Conservation (phyloP, 805 yeast genomes). For the Lachancea thermotolerans region DNA sequence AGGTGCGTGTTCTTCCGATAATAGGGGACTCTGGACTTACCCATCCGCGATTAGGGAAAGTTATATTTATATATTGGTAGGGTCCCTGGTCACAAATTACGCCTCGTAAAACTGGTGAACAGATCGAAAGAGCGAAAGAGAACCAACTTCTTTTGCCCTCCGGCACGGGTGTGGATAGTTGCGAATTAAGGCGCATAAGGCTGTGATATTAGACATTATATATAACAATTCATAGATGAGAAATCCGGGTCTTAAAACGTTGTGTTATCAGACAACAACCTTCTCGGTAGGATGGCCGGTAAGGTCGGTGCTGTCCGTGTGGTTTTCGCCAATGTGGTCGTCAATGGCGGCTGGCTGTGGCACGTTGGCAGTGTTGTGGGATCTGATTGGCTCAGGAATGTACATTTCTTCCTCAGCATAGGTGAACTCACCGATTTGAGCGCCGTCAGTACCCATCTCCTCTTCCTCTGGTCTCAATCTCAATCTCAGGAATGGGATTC, state of each 20-base stretch:
- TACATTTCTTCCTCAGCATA: conserved; percentile 57
- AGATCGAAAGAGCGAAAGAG: too few species aligned
- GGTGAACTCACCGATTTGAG: conserved; percentile 88
- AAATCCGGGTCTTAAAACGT: too few species aligned
- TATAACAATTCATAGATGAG: too few species aligned
- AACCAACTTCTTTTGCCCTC: too few species aligned
- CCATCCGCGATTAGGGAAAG: too few species aligned
- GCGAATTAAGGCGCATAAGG: too few species aligned
- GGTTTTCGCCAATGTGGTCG: conserved; percentile 25
- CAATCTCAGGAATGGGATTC: conserved; percentile 71
- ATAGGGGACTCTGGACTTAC: too few species aligned
- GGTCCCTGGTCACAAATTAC: too few species aligned
- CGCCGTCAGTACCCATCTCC: conserved; percentile 77
- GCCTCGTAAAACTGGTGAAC: too few species aligned
- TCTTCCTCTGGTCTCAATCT: conserved; percentile 85
- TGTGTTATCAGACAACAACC: conserved; percentile 4
- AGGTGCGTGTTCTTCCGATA: neutral
- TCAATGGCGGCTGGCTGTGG: conserved; percentile 31
- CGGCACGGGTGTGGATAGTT: too few species aligned
- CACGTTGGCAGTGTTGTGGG: conserved; percentile 33
- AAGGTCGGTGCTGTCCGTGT: conserved; percentile 3
- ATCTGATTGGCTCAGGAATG: conserved; percentile 75
- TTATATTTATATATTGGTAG: too few species aligned
- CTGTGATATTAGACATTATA: too few species aligned
- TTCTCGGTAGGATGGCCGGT: conserved; percentile 6